Evolutionary conservation across 805 yeast genomes (phyloP), one percentile per base, ranked within the genome.

Genomic region (Schizosaccharomyces octosporus): DNA sequence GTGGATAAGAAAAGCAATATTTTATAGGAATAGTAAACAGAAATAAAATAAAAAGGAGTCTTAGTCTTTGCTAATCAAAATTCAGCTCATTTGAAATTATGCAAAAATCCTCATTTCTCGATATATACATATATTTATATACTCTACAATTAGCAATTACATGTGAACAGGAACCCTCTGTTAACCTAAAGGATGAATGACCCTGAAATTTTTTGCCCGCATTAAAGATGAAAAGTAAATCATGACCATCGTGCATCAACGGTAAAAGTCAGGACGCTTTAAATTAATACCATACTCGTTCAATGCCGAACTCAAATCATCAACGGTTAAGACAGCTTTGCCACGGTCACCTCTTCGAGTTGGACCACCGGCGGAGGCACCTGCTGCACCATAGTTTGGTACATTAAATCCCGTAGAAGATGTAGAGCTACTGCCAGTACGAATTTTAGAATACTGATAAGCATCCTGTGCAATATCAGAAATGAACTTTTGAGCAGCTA

Each of bases 391-490:
- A 1, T 82, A 84, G 69, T 86, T 95, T 6, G 95, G 95, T 68
- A 87, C 87, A 55, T 85, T 77, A 4, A 95, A 81, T 67, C 84
- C 83, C 67, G 85, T 82, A 3, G 66, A 43, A 17, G 66, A 63
- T 9, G 63, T 42, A n/a, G 89, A 94, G 0, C 95, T 81, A 13
- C 87, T 81, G 4, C 86, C 76, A n/a, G 93, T 86, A 64, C 97
- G 78, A 65, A 93, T 93, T 64, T 97, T 76, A 7, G 95, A 85
- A 69, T 87, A 89, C 70, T 93, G 98, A 69, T 87, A 93, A 0
- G 98, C 97, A 69, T 93, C 97, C 17, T 88, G 87, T 1, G 98
- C 96, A 39, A 93, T 83, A 70, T 93, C 98, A 64, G 89, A 81
- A 32, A 93, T 79, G 70, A 93, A 93, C 69, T 93, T 93, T 68